Evolutionary conservation across 1,139 yeast species (phyloP).

Genomic region (Candida freyschussii): DNA sequence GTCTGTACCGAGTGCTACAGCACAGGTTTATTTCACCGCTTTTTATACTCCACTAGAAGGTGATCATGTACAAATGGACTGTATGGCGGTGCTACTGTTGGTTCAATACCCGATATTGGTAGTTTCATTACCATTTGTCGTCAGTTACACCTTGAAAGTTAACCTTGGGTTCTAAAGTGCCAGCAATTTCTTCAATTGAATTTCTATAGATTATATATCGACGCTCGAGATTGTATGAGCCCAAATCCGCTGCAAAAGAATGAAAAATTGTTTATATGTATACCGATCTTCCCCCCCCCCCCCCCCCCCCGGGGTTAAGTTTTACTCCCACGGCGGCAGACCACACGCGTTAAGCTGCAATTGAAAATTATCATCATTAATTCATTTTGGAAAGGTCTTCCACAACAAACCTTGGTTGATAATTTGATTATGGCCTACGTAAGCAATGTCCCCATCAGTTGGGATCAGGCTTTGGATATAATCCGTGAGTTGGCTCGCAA

Average conservation of each 20-base stretch:
- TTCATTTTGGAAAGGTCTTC: too few relatives aligned
- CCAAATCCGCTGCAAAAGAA: too few relatives aligned
- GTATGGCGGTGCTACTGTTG: slow-evolving; percentile 59
- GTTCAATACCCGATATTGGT: slow-evolving; percentile 56
- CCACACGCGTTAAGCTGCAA: too few relatives aligned
- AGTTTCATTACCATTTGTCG: slow-evolving; percentile 60
- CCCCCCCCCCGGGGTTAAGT: too few relatives aligned
- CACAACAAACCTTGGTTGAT: too few relatives aligned
- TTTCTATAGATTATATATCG: neutral
- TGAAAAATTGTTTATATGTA: too few relatives aligned
- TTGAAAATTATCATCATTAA: too few relatives aligned
- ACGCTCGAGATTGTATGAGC: too few relatives aligned
- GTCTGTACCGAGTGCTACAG: slow-evolving; percentile 70
- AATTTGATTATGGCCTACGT: too few relatives aligned
- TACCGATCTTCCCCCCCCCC: too few relatives aligned
- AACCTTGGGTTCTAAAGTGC: slow-evolving; percentile 6
- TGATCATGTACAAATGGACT: slow-evolving; percentile 68
- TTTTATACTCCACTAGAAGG: slow-evolving; percentile 57
- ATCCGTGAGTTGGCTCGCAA: slow-evolving; percentile 15
- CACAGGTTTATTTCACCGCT: slow-evolving; percentile 70
- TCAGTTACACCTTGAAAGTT: slow-evolving; percentile 51
- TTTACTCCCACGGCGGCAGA: too few relatives aligned
- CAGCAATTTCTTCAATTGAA: too few relatives aligned
- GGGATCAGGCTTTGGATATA: slow-evolving; percentile 12
- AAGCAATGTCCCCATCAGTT: slow-evolving; percentile 10